phyloP scores from a whole-genome alignment of 495 filamentous ascomycete species.

The Tricharina praecox region DNA sequence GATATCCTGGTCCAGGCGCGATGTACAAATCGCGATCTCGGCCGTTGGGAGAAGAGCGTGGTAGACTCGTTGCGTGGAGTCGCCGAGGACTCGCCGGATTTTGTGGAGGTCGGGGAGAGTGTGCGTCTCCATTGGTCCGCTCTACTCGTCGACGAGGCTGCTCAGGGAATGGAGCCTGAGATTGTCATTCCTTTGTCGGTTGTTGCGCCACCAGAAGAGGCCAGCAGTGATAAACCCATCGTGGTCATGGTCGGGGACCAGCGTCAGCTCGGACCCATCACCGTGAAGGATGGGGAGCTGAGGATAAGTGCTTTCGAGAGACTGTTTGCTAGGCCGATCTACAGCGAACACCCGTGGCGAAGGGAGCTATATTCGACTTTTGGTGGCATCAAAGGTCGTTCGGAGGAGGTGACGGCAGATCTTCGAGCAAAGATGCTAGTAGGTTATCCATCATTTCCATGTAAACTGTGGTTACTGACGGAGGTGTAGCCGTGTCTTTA shows the following conservation, averaged over 20 bases:
- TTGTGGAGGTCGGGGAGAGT: slow-evolving; percentile 20
- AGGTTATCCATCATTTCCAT: slow-evolving; percentile 3
- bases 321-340: slow-evolving; percentile 32
- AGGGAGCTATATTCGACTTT: slow-evolving; percentile 18
- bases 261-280: slow-evolving; percentile 31
- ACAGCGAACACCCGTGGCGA: slow-evolving; percentile 36
- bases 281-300: slow-evolving; percentile 15
- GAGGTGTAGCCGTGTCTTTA: slow-evolving; percentile 28
- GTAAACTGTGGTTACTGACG: slow-evolving; percentile 6
- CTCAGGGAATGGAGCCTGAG: slow-evolving; percentile 40
- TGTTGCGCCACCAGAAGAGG: slow-evolving; percentile 33
- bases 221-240: slow-evolving; percentile 27
- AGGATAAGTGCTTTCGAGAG: slow-evolving; percentile 37
- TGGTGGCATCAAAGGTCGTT: too few relatives aligned
- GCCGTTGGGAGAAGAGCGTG: slow-evolving; percentile 24
- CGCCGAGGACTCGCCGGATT: slow-evolving; percentile 17
- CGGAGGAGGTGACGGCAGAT: background rate
- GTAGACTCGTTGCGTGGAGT: slow-evolving; percentile 21
- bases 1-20: slow-evolving; percentile 34
- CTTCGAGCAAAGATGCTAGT: slow-evolving; percentile 2
- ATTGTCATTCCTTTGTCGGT: slow-evolving; percentile 34
- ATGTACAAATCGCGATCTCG: slow-evolving; percentile 34
- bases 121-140: slow-evolving; percentile 36
- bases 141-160: slow-evolving; percentile 41
- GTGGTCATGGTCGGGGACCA: slow-evolving; percentile 43